Evolutionary conservation across 345 rosid genomes (phyloP), one percentile per base, ranked within the genome.

Genomic region (Linum usitatissimum): DNA sequence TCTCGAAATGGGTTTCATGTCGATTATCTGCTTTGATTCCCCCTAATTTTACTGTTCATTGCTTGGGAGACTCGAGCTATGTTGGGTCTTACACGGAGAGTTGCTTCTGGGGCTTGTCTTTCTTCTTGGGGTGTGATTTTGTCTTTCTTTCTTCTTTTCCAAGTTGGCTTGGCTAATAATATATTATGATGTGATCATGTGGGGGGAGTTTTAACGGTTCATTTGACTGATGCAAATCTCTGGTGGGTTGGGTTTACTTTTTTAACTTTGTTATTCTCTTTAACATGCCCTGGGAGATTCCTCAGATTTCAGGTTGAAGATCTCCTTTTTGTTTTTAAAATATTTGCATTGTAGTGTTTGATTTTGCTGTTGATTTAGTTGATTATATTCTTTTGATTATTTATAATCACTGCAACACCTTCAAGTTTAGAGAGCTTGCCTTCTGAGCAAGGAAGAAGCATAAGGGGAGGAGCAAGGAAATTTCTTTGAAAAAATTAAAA

Each of bases 81-180:
- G 77, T 60, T 61, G 71, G 64, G 74, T 57, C 77, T 74, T 70
- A 62, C 81, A 79, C 67, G 78, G 81, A 72, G 81, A 79, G 80
- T 76, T 77, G 78, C 79, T 74, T 70, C 68, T 70, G 86, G 86
- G 70, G 64, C 66, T 67, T 76, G 84, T 68, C 72, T 61, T 75
- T n/a, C 13, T 40, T 7, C 13, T 40, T 7, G 48, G 48, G 13
- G 48, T 40, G 48, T 6, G 48, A 1, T 12, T 12, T 40, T 54
- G 6, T 20, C 28, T 55, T 55, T 55, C 30, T 55, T 28, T 19
- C 18, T 55, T 42, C 62, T 66, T 68, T 66, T 66, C 72, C 74
- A 61, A 71, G 68, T 66, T 68, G 77, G 57, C 65, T 18, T 18
- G 28, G 28, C 28, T 58, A 36, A 60, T 31, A 40, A 53, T 59